Evolutionary conservation across 768 basidiomycete genomes (phyloP), one percentile per base, ranked within the genome.

Genomic region (Inosperma sp.): DNA sequence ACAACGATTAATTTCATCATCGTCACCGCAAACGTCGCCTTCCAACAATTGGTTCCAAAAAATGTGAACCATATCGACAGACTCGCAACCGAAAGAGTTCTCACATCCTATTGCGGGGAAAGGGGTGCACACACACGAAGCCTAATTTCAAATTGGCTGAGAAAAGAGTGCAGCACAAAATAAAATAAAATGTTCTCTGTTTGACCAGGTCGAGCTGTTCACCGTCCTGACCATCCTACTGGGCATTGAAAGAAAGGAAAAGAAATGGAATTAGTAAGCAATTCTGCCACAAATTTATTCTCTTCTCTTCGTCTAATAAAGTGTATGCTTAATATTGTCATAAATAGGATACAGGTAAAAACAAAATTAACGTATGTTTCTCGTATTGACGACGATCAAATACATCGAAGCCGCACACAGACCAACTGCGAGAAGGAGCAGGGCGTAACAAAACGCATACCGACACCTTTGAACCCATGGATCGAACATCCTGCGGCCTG

Each of bases 391-490:
- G 19, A 72, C 62, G 57, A 76, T 72, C 49, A 76, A 66, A 65
- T 72, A 72, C 21, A 63, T 64, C 7, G 68, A 74, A 9, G 70
- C 68, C 21, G 58, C 62, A 36, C 69, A 71, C 13, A 74, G 62
- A 51, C 71, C 73, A 48, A 69, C 55, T 8, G 70, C 70, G 23
- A 73, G 57, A 14, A 79, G 61, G 46, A 81, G 55, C 52, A 84
- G 56, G 17, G 75, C 66, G 56, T 72, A 78, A 34, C 85, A 72
- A 55, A 83, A 74, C 4, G 76, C 82, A 78, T 76, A 71, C 73
- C 67, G 56, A 70, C 70, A 67, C 68, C 84, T 62, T 74, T 84
- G 69, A 63, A 74, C 68, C 82, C 79, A 69, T 61, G 84, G 61
- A 74, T 87, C 68, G 70, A 77, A 68, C 77, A 78, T 72, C 53